Conservation (phyloP, 2,329 filamentous ascomycete genomes). For the Pleurostoma richardsiae region DNA sequence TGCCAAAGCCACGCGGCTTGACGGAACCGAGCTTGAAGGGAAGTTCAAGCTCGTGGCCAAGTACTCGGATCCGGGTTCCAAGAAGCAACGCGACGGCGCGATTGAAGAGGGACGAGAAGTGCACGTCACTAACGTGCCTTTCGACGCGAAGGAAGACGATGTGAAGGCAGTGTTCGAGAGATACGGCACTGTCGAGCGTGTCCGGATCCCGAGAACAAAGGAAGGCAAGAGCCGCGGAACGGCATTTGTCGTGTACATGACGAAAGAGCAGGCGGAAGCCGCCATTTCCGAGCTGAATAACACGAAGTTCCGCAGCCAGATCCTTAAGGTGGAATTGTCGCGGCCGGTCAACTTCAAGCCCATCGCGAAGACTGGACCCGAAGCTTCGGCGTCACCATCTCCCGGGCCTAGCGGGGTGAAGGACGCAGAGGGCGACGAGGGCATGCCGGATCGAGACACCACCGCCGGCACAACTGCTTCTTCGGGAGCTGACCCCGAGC, state of each 20-base stretch:
- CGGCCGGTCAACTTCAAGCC: constrained; percentile 52
- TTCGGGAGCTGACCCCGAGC: constrained; percentile 1
- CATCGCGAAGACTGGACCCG: constrained; percentile 34
- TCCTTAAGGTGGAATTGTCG: constrained; percentile 61
- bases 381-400: constrained; percentile 23
- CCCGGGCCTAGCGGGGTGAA: constrained; percentile 19
- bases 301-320: constrained; percentile 61
- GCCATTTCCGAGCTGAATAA: constrained; percentile 66
- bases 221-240: constrained; percentile 69
- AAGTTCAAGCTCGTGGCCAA: constrained; percentile 68
- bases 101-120: constrained; percentile 85
- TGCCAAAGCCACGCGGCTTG: constrained; percentile 64
- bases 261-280: constrained; percentile 61
- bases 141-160: constrained; percentile 59
- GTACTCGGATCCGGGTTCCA: constrained; percentile 76
- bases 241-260: constrained; percentile 73
- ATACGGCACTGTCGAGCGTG: constrained; percentile 68
- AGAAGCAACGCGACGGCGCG: constrained; percentile 74
- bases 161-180: constrained; percentile 66
- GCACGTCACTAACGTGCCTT: constrained; percentile 67
- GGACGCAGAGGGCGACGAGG: constrained; percentile 29
- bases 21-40: constrained; percentile 65
- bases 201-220: constrained; percentile 65
- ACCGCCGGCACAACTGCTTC: neutral
- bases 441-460: constrained; percentile 24